Conservation (phyloP, 164 flowering plant genomes). For the Annona cherimola region DNA sequence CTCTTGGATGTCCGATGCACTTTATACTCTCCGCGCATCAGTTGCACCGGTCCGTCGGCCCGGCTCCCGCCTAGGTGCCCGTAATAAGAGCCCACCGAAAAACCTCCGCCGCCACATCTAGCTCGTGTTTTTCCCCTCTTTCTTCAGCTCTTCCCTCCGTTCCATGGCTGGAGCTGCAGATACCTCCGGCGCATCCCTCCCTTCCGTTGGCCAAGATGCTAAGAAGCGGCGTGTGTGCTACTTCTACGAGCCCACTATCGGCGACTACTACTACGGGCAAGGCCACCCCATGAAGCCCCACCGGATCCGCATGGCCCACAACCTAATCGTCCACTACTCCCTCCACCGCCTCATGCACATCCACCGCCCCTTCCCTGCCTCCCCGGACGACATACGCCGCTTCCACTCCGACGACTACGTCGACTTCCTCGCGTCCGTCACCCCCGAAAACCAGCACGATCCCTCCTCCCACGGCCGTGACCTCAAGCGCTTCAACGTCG, state of each 20-base stretch:
- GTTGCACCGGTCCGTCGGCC: too few relatives aligned
- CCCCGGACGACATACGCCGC: constrained; percentile 33
- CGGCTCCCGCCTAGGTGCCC: too few relatives aligned
- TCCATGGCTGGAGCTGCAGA: background rate
- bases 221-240: constrained; percentile 45
- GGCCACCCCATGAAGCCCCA: constrained; percentile 75
- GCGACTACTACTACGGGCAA: constrained; percentile 64
- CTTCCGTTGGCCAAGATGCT: constrained; percentile 36
- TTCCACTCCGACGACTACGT: constrained; percentile 57
- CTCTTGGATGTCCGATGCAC: too few relatives aligned
- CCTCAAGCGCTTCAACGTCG: constrained; percentile 48
- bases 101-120: background rate
- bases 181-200: constrained; percentile 33
- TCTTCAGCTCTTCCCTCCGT: background rate
- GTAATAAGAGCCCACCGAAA: too few relatives aligned
- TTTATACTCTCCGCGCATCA: too few relatives aligned
- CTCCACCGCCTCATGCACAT: constrained; percentile 54
- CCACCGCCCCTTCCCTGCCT: constrained; percentile 44
- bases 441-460: constrained; percentile 33
- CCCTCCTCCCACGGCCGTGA: constrained; percentile 23
- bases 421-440: constrained; percentile 40
- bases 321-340: constrained; percentile 43
- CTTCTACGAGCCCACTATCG: constrained; percentile 61
- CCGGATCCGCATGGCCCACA: constrained; percentile 60
- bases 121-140: background rate